Evolutionary conservation across 176 grass and related monocot genomes (phyloP), one percentile per base, ranked within the genome.

Genomic region (Canna indica): DNA sequence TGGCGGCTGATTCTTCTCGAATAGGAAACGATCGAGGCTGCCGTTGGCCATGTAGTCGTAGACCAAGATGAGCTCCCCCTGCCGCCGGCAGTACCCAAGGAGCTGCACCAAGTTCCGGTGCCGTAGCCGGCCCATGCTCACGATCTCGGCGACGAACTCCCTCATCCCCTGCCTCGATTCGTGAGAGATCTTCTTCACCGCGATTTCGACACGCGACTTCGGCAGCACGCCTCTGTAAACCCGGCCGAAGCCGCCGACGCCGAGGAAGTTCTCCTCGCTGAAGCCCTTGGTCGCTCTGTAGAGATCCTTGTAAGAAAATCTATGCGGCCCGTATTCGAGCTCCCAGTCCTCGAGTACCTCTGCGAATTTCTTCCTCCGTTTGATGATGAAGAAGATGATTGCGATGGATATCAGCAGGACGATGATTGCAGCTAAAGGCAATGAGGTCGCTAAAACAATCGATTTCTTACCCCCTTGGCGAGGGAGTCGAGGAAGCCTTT

Each of bases 301-400:
- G 68, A 88, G 3, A 63, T 85, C 82, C 47, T 77, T 85, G 74
- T 88, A 88, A 0, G 42, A 38, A 56, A 88, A 88, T 14, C 82
- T 34, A 69, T 88, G 75, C 1, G 82, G 73, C 0, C 85, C 76
- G 38, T 76, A 81, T 9, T 83, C 46, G 10, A 39, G 4, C 72
- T 88, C 86, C 86, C 86, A 88, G 26, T 85, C 82, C 72, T 88
- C 82, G 3, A 58, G 64, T 1, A 79, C 6, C 66, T 88, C 85
- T 1, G 85, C 67, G 32, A 42, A 86, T 57, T 57, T 87, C 64
- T 42, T 27, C 50, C 70, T 54, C 59, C 70, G 64, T 46, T 36
- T 63, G n/a, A 69, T 11, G 36, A 30, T 3, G 2, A 77, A 32
- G 4, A 75, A 4, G 69, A 54, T 1, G 77, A 66, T 72, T 0